Conservation (phyloP, 257 asterid species). For the Solanum virginianum region DNA sequence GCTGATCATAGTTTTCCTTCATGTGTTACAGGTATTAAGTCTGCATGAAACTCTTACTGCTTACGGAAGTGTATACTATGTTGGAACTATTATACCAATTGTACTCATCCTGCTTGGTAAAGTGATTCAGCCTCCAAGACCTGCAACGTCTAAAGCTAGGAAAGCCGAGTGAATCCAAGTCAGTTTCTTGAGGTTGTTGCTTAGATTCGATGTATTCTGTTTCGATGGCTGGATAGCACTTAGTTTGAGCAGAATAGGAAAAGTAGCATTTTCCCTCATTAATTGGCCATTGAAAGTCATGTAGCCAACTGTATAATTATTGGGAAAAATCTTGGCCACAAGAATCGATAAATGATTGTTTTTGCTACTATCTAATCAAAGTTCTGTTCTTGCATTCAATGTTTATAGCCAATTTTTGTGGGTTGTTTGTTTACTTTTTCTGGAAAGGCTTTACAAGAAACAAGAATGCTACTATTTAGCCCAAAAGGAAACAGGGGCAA, state of each 20-base stretch:
- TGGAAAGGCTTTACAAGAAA: not conserved
- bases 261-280: not conserved
- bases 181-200: conserved; percentile 1
- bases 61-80: conserved; percentile 72
- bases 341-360: not conserved
- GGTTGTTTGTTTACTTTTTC: not conserved
- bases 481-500: too few relatives aligned
- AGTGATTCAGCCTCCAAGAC: conserved; percentile 61
- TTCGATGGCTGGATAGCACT: conserved; percentile 4
- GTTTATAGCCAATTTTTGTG: not conserved
- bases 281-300: not conserved
- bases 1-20: not conserved
- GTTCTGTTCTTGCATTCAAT: not conserved
- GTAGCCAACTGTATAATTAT: not conserved
- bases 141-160: conserved; percentile 51
- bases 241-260: not conserved
- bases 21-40: conserved; percentile 56
- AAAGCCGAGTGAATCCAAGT: conserved; percentile 48
- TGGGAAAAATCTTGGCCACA: not conserved
- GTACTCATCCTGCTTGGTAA: conserved; percentile 57
- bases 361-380: not conserved
- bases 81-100: conserved; percentile 69
- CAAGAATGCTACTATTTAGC: not conserved
- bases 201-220: not conserved
- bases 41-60: conserved; percentile 65